A percentile compares a stretch with the other conserved stretches of the same genome.
phyloP scores from a whole-genome alignment of 805 yeast species.

The Candida caryicola region DNA sequence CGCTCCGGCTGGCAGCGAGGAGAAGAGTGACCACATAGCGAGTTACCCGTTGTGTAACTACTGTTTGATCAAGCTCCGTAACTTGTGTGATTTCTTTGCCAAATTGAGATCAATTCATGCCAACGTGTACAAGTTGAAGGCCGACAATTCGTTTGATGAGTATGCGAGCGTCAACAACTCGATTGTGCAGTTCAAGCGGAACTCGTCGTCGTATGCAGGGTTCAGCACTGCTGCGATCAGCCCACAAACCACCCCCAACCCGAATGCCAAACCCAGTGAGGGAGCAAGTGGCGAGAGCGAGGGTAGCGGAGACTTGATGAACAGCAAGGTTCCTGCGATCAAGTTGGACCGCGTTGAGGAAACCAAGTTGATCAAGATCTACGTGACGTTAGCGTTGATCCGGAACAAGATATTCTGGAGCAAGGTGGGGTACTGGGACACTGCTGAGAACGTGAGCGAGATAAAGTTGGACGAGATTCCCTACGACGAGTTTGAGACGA shows the following conservation, averaged over 20 bases:
- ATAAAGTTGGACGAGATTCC: slow-evolving; percentile 12
- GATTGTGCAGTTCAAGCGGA: slow-evolving; percentile 29
- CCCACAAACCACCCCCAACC: slow-evolving; percentile 1
- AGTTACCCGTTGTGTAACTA: slow-evolving; percentile 74
- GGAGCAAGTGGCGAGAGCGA: slow-evolving; percentile 6
- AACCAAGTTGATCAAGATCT: slow-evolving; percentile 42
- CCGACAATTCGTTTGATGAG: slow-evolving; percentile 25
- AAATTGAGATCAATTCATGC: slow-evolving; percentile 61
- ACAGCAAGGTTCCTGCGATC: slow-evolving; percentile 5
- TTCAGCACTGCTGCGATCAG: background rate
- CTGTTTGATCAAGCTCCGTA: slow-evolving; percentile 76
- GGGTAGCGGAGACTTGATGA: slow-evolving; percentile 9
- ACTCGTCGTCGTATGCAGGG: slow-evolving; percentile 7
- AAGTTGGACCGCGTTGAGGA: slow-evolving; percentile 25
- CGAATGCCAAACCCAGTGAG: slow-evolving; percentile 1
- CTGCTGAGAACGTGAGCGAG: slow-evolving; percentile 34
- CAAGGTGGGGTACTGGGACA: slow-evolving; percentile 76
- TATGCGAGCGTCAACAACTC: slow-evolving; percentile 15
- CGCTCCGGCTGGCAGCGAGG: slow-evolving; percentile 16
- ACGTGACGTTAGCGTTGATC: slow-evolving; percentile 51
- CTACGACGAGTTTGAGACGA: slow-evolving; percentile 10
- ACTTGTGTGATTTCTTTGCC: slow-evolving; percentile 79
- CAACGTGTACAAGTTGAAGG: slow-evolving; percentile 57
- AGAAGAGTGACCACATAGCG: slow-evolving; percentile 30
- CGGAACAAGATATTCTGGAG: slow-evolving; percentile 82